A percentile compares a stretch with the other conserved stretches of the same genome.
Conservation (phyloP, 1,139 yeast species). For the Meyerozyma elateridarum region DNA sequence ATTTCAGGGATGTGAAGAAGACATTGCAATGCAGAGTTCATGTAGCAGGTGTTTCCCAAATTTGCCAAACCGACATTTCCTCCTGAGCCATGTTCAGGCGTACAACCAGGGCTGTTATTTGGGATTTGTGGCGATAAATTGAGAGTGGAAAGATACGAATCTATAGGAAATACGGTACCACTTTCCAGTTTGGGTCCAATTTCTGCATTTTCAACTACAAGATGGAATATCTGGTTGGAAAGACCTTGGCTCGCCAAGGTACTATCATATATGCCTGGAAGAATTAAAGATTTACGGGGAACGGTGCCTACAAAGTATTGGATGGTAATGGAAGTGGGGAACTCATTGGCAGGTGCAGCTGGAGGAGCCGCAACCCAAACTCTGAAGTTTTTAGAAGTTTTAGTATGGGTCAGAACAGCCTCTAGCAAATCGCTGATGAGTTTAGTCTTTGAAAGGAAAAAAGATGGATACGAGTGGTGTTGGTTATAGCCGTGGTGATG, state of each 20-base stretch:
- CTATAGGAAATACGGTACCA: conserved; percentile 24
- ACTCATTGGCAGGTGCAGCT: conserved; percentile 17
- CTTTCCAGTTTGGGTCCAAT: conserved; percentile 18
- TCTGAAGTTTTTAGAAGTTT: conserved; percentile 18
- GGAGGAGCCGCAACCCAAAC: conserved; percentile 35
- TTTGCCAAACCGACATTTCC: conserved; percentile 64
- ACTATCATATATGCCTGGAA: conserved; percentile 18
- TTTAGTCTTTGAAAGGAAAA: conserved; percentile 26
- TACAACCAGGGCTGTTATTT: background rate
- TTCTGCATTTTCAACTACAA: conserved; percentile 25
- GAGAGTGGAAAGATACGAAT: conserved; percentile 18
- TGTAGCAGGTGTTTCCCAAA: conserved; percentile 91
- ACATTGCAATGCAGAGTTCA: conserved; percentile 96
- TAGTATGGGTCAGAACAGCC: conserved; percentile 15
- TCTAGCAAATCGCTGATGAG: conserved; percentile 33
- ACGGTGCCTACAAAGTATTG: conserved; percentile 29
- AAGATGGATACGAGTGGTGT: conserved; percentile 12
- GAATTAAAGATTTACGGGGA: conserved; percentile 27
- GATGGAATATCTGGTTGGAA: conserved; percentile 22
- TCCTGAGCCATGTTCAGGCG: too few species aligned
- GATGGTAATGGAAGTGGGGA: conserved; percentile 22
- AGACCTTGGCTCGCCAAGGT: conserved; percentile 33
- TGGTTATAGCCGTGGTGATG: conserved; percentile 11
- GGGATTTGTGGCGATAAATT: conserved; percentile 14
- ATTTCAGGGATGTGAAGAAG: conserved; percentile 83